Conservation (phyloP, 345 rosid genomes). For the Moricandia moricandioides region DNA sequence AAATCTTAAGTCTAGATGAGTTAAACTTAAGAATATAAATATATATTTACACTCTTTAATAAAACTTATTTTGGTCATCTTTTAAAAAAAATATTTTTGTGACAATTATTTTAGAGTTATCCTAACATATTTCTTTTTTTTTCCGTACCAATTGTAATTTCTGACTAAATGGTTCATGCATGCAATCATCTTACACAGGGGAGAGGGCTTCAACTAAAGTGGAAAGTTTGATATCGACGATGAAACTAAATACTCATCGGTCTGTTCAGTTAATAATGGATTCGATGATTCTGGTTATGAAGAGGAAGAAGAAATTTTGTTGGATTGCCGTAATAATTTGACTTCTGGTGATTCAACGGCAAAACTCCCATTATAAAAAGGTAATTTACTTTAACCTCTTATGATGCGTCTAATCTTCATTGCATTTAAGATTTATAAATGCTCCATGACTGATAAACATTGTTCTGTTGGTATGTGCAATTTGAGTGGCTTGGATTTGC, state of each 20-base stretch:
- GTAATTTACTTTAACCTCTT: conserved; percentile 12
- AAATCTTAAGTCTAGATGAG: too few relatives aligned
- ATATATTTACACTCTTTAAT: too few relatives aligned
- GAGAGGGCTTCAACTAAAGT: conserved; percentile 65
- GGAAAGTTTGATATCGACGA: conserved; percentile 71
- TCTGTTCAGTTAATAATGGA: conserved; percentile 43
- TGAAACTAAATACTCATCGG: conserved; percentile 85
- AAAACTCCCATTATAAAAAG: conserved; percentile 17
- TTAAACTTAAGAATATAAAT: too few relatives aligned
- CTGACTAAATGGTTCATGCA: conserved; percentile 5
- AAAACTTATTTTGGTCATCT: too few relatives aligned
- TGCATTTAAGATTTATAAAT: conserved; percentile 5
- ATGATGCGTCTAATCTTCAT: neutral
- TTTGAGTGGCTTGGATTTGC: conserved; percentile 35
- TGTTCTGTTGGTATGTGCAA: conserved; percentile 22
- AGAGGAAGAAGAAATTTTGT: conserved; percentile 67
- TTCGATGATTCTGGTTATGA: conserved; percentile 65
- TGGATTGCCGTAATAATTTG: conserved; percentile 56
- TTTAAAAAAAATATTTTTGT: too few relatives aligned
- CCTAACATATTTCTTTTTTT: neutral
- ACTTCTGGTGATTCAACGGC: conserved; percentile 56
- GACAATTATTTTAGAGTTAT: too few relatives aligned
- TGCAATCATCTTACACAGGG: conserved; percentile 51
- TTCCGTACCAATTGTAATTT: neutral
- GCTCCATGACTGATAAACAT: conserved; percentile 3